Conservation (phyloP, 768 basidiomycete genomes). For the Russula olivacea region DNA sequence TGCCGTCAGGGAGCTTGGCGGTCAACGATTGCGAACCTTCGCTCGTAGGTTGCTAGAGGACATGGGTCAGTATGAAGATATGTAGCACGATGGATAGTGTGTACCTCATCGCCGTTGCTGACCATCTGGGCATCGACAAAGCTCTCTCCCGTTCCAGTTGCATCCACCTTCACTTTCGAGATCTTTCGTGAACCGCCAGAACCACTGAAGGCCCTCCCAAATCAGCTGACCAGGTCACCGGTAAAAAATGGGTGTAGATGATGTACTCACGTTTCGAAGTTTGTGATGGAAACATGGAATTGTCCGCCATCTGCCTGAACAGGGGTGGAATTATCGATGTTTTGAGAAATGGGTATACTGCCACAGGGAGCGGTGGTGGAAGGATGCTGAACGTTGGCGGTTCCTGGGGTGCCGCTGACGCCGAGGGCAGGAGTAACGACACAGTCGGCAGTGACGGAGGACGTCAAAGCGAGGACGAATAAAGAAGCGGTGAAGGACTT, state of each 20-base stretch:
- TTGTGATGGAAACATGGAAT: slow-evolving; percentile 38
- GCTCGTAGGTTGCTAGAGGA: slow-evolving; percentile 14
- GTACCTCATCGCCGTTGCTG: slow-evolving; percentile 37
- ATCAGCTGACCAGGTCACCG: slow-evolving; percentile 37
- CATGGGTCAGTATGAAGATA: too few relatives aligned
- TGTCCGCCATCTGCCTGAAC: slow-evolving; percentile 33
- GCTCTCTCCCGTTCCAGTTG: slow-evolving; percentile 30
- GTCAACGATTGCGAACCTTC: slow-evolving; percentile 40
- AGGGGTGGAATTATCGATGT: slow-evolving; percentile 35
- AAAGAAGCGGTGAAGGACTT: slow-evolving; percentile 30
- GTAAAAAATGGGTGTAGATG: slow-evolving; percentile 31
- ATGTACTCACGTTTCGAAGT: slow-evolving; percentile 43
- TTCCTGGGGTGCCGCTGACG: slow-evolving; percentile 26
- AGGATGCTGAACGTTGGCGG: slow-evolving; percentile 26
- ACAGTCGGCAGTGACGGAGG: slow-evolving; percentile 38
- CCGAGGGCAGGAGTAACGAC: slow-evolving; percentile 40
- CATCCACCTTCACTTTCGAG: slow-evolving; percentile 40
- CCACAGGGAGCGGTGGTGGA: too few relatives aligned
- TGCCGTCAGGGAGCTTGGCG: slow-evolving; percentile 35
- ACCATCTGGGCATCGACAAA: slow-evolving; percentile 38
- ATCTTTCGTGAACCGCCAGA: slow-evolving; percentile 45
- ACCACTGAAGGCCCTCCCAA: slow-evolving; percentile 30
- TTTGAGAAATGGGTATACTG: slow-evolving; percentile 31
- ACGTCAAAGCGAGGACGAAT: slow-evolving; percentile 34
- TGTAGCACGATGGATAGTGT: slow-evolving; percentile 22